Evolutionary conservation across 306 rosid species (phyloP).

Genomic region (Luffa aegyptiaca): DNA sequence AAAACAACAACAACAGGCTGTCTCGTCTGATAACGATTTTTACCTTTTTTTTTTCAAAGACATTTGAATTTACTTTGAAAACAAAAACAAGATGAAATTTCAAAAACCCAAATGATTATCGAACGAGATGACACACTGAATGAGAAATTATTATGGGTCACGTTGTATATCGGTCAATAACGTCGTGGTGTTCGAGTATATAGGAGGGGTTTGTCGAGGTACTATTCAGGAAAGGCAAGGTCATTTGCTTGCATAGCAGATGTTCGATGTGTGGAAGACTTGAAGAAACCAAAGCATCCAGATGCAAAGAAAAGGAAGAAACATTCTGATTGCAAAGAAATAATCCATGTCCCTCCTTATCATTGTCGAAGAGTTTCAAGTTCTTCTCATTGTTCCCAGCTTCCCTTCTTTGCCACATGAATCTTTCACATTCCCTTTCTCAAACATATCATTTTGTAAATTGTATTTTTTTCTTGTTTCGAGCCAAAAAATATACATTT

Average conservation of each 20-base stretch:
- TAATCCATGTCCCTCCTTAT: slow-evolving; percentile 18
- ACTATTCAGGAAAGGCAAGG: slow-evolving; percentile 75
- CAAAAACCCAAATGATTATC: no score
- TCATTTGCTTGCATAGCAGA: slow-evolving; percentile 76
- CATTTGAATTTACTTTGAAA: no score
- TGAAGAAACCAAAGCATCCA: slow-evolving; percentile 52
- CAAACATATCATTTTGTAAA: neutral
- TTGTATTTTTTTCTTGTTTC: neutral
- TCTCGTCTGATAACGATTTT: no score
- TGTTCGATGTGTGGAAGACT: slow-evolving; percentile 47
- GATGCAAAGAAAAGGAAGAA: slow-evolving; percentile 66
- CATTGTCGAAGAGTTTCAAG: slow-evolving; percentile 48
- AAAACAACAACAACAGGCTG: no score
- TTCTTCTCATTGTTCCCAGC: slow-evolving; percentile 25
- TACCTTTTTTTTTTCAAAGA: no score
- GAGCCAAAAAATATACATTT: no score
- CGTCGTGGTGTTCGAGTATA: neutral
- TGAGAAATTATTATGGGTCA: neutral
- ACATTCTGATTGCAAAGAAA: slow-evolving; percentile 27
- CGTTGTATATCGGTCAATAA: neutral
- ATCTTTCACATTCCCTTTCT: no score
- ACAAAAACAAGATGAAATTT: no score
- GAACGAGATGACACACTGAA: no score
- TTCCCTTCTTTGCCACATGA: slow-evolving; percentile 42
- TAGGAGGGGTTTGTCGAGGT: slow-evolving; percentile 65